Base-by-base conservation (phyloP, 257 asterid genomes). In the Ocimum tenuiflorum region DNA sequence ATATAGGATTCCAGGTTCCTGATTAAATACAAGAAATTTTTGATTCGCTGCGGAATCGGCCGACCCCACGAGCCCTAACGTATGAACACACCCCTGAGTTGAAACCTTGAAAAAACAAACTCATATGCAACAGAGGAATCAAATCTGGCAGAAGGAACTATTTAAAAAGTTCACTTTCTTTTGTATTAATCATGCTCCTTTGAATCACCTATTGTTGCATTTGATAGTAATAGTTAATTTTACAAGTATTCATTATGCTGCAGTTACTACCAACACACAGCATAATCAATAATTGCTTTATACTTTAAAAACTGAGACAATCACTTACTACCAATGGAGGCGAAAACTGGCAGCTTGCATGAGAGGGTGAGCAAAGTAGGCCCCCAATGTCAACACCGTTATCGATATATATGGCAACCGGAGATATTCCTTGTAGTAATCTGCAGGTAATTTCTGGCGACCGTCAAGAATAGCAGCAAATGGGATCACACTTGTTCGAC, bases 391-490 rank as follows among this genome's bases (percentile, higher is more conserved):
- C 75, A 94, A 41, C 3, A 61, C 83, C 8, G 92, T 90, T 61
- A 94, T 75, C 0, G 96, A 65, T 22, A 94, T 53, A 56, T 94
- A 94, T 0, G 99, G 99, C 78, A 94, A 48, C 58, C 99, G 86
- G 36, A 90, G 58, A 63, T 80, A 94, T 57, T 94, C 97, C 86
- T 86, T 90, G 73, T 73, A 86, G 75, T 82, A 90, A 59, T 81
- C 83, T 55, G 77, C 65, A 0, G 99, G 99, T 79, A 94, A 77
- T 91, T 90, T 88, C 77, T 90, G 97, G 5, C 97, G 94, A 10
- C 99, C 99, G 46, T 90, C 95, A 9, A 90, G 78, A 62, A 94
- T 81, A 18, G 97, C 99, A 36, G 91, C 95, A 73, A 94, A 94
- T 0, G 99, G 99, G 6, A 86, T 57, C n/a, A 88, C 69, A 22